Base-by-base conservation (phyloP, 2,329 filamentous ascomycete species). In the Pezicula rhizophila region DNA sequence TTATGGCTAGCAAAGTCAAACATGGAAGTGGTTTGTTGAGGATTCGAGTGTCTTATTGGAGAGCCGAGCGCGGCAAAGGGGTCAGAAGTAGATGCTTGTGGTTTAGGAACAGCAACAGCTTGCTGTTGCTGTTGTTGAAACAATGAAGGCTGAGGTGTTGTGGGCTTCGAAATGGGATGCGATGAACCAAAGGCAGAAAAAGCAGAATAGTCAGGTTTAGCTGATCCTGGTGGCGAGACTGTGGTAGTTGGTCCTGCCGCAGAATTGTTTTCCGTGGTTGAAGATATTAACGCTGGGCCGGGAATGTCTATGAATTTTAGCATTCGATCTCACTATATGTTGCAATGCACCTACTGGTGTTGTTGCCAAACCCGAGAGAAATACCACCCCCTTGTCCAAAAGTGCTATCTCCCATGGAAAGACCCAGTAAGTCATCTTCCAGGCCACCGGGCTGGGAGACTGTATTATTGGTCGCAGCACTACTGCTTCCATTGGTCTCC, bases 381-480 rank as follows among this genome's bases (percentile, higher is more conserved):
- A 97, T 95, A 45, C 85, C 85, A 42, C 92, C 91, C 5, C 83
- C 81, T 61, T 87, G 81, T 11, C 87, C 84, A 61, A 83, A 92
- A 48, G 70, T 76, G 52, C 65, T 66, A 4, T 64, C 57, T 43
- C 82, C 82, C 61, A 99, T 80, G 37, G 90, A 95, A 39, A 99
- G 71, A 0, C 93, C 93, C 4, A 99, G 75, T 7, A 99, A 74
- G 63, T 99, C 93, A 64, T 95, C 91, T 63, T 96, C 91, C 18
- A 97, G 68, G 12, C 87, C 84, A 47, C 79, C 82, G 1, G 79
- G 70, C 49, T 80, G 77, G 12, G 70, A 68, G 23, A 68, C 56
- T 33, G 66, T 60, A 41, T 64, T 55, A 7, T 72, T 66, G 28
- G 66, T 58, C 41, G 64, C 57, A 3, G 71, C 66, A 42, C 70